These are phyloP conservation scores for Xeromyces bisporus DNA, from an alignment of 495 filamentous ascomycete species.

Conservation along the genomic window DNA sequence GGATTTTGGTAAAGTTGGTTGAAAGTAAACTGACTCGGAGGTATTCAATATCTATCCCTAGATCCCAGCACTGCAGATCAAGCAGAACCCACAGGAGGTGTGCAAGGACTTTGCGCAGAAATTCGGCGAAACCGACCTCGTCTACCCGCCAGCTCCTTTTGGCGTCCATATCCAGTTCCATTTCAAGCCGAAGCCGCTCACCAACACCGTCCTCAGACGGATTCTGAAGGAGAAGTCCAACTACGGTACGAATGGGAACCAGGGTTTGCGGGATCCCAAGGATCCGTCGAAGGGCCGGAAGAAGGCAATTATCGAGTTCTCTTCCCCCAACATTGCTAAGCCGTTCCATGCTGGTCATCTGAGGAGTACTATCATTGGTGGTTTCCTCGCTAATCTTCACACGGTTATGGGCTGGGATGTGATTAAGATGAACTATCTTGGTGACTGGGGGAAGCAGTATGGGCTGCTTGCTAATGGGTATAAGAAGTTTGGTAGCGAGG, in stretches of 20 bases:
- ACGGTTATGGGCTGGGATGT: constrained; percentile 57
- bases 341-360: constrained; percentile 60
- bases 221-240: constrained; percentile 42
- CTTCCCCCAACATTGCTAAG: constrained; percentile 61
- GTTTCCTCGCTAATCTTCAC: constrained; percentile 52
- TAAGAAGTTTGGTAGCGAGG: constrained; percentile 45
- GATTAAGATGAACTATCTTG: constrained; percentile 55
- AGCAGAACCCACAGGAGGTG: constrained; percentile 63
- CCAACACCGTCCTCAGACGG: constrained; percentile 42
- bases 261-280: constrained; percentile 48
- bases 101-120: constrained; percentile 54
- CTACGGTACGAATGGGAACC: constrained; percentile 49
- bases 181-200: constrained; percentile 44
- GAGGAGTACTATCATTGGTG: constrained; percentile 60
- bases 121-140: constrained; percentile 63
- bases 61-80: constrained; percentile 61
- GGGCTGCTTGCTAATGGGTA: constrained; percentile 54
- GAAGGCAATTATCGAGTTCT: constrained; percentile 55
- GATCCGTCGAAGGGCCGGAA: constrained; percentile 56
- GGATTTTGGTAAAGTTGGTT: neutral
- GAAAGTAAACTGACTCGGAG: neutral
- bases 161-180: constrained; percentile 71
- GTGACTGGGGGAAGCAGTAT: constrained; percentile 66
- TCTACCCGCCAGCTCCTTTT: constrained; percentile 44
- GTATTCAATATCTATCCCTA: constrained; percentile 5